Evolutionary conservation across 164 flowering plant species (phyloP), one percentile per base, ranked within the genome.

Genomic region (Kingdonia uniflora): DNA sequence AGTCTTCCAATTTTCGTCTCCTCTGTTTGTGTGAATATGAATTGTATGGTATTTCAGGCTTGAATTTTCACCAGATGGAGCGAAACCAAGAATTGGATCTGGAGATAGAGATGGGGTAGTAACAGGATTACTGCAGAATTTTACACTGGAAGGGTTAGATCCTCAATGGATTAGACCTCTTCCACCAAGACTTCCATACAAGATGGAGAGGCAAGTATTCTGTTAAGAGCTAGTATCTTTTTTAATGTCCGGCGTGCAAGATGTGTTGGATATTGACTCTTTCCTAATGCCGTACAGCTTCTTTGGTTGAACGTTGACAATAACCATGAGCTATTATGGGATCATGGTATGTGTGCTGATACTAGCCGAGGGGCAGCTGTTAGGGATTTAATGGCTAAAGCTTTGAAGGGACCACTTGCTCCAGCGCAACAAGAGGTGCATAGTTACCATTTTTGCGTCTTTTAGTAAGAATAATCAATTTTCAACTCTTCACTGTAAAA

Each of bases 261-360:
- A 16, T 20, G 14, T 50, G 48, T 59, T 63, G 59, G 22, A 29
- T 29, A 3, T 52, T 67, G 51, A 40, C 24, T 23, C 51, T 58
- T 55, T 42, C 11, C 24, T 44, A 44, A 25, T 35, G 6, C 61
- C 45, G 50, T 68, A 35, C 86, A 92, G 99, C 79, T 88, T 63
- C 74, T 78, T 59, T 94, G 97, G 97, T 80, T 94, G 45, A 84
- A 82, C 67, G 92, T 86, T 53, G 96, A 81, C 48, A 85, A 77
- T 63, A 80, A 71, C 65, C 95, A 89, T 68, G 97, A 89, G 67
- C 87, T 87, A 37, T 57, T 76, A 47, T 94, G 99, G 99, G 99
- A 94, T 68, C 71, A 81, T 68, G 84, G 86, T 19, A 94, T 94
- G 99, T 94, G 96, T 72, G 97, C 94, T 63, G 99, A 94, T 69